Percentiles rank a stretch among this genome's conserved stretches.
Conservation (phyloP, 441 rosid species). For the Eutrema salsugineum region DNA sequence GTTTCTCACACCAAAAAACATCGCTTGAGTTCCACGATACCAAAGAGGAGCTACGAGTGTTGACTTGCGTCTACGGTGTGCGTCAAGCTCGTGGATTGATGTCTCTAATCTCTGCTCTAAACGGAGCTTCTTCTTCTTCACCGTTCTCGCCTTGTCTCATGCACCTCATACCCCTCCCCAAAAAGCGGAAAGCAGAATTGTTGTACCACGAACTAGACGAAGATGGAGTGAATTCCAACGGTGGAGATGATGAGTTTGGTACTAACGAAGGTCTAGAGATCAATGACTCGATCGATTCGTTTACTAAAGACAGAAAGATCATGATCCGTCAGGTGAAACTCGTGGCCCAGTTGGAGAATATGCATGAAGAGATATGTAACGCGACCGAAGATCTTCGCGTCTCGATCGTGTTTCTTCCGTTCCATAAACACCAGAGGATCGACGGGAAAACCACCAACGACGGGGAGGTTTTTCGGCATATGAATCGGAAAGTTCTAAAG, state of each 20-base stretch:
- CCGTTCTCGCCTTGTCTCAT: conserved; percentile 52
- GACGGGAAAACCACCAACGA: conserved; percentile 65
- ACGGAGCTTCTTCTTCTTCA: conserved; percentile 39
- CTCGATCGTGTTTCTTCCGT: conserved; percentile 65
- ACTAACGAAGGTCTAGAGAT: conserved; percentile 75
- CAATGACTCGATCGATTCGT: conserved; percentile 56
- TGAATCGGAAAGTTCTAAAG: conserved; percentile 67
- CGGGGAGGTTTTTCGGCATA: conserved; percentile 57
- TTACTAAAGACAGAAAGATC: conserved; percentile 44
- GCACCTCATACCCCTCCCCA: conserved; percentile 77
- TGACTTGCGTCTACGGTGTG: conserved; percentile 66
- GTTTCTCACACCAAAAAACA: conserved; percentile 40
- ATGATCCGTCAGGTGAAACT: conserved; percentile 52
- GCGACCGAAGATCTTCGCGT: conserved; percentile 64
- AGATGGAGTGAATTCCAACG: conserved; percentile 39
- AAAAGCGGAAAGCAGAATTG: conserved; percentile 43
- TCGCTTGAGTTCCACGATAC: conserved; percentile 48
- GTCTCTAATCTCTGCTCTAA: conserved; percentile 48
- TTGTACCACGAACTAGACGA: conserved; percentile 71
- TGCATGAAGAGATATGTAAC: conserved; percentile 73
- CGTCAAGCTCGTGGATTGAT: conserved; percentile 64
- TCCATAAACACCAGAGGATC: conserved; percentile 87
- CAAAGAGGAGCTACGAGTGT: conserved; percentile 56
- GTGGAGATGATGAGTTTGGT: conserved; percentile 74
- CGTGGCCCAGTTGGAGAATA: conserved; percentile 47